Conservation (phyloP, 2,329 filamentous ascomycete genomes). For the Talaromyces funiculosus region DNA sequence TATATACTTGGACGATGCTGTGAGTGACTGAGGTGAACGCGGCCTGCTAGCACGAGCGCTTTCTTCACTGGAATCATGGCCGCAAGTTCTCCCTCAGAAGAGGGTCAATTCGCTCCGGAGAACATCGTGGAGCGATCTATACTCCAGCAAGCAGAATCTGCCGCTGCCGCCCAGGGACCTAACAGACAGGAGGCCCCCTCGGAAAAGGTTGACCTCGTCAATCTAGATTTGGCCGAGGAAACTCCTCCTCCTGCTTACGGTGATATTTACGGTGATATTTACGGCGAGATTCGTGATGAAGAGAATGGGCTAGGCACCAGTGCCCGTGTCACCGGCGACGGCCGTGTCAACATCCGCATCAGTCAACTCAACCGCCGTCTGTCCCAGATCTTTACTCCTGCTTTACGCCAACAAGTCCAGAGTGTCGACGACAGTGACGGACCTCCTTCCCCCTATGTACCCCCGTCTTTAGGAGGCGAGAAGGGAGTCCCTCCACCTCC, state of each 20-base stretch:
- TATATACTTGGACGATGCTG: neutral
- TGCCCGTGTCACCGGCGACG: slow-evolving; percentile 1
- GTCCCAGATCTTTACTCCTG: slow-evolving; percentile 3
- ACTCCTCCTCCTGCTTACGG: slow-evolving; percentile 2
- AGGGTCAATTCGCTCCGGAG: neutral
- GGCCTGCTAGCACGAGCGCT: neutral
- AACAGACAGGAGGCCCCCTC: neutral
- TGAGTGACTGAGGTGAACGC: neutral
- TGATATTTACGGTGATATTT: neutral
- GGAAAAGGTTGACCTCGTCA: neutral
- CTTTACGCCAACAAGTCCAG: neutral
- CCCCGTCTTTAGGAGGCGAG: neutral
- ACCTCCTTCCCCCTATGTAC: neutral
- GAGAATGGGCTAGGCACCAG: neutral
- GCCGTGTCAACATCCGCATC: slow-evolving; percentile 8
- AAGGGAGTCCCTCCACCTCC: neutral
- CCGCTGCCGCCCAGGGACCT: neutral
- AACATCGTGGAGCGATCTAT: neutral
- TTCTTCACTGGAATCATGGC: neutral
- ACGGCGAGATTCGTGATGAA: neutral
- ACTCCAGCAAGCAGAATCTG: neutral
- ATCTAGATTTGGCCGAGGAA: neutral
- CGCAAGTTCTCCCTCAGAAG: neutral
- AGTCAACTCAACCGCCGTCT: slow-evolving; percentile 1
- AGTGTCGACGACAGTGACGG: neutral